Base-by-base conservation (phyloP, 2,329 filamentous ascomycete genomes). In the Colletotrichum abscissum region DNA sequence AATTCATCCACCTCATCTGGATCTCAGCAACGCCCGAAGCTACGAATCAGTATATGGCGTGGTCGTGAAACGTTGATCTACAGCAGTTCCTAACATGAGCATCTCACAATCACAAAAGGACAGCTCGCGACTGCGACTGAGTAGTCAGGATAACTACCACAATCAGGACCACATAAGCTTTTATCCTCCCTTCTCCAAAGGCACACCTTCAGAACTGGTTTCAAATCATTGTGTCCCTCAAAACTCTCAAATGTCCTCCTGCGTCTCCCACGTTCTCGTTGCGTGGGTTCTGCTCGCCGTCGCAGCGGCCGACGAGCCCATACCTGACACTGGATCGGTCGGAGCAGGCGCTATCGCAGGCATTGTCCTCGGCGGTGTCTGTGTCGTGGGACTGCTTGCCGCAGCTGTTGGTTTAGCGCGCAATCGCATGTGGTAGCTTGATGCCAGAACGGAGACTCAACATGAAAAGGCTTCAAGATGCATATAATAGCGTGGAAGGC, bases 281-380 rank as follows among this genome's bases (percentile, higher is more conserved):
- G 3, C 26, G 19, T 70, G 68, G 55, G 22, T 38, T 28, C 30
- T 70, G 9, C 26, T 55, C 2, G 42, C 24, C n/a, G 54, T 22
- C 2, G 54, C 19, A n/a, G 55, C 54, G 4, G 14, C 46, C 12
- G 67, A 42, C 19, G 62, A 65, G 35, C 28, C 28, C 42, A 42
- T n/a, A 0, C 63, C 63, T 4, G 24, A 42, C 22, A 42, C 66
- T 19, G 66, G 42, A 35, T 55, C n/a, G 7, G 16, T 63, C 6
- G 49, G 46, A 38, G 28, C 16, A n/a, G 66, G 57, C 5, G 7
- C 42, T 6, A 54, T 63, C 38, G 66, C 30, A 16, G 66, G 66
- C 42, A 68, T 63, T 7, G 66, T 68, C 12, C 24, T 68, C 19
- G 66, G 57, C 7, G 19, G 57, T 12, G n/a, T 55, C 12, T 62